Base-by-base conservation (phyloP, 441 rosid species). In the Euphorbia schlechtendalii region DNA sequence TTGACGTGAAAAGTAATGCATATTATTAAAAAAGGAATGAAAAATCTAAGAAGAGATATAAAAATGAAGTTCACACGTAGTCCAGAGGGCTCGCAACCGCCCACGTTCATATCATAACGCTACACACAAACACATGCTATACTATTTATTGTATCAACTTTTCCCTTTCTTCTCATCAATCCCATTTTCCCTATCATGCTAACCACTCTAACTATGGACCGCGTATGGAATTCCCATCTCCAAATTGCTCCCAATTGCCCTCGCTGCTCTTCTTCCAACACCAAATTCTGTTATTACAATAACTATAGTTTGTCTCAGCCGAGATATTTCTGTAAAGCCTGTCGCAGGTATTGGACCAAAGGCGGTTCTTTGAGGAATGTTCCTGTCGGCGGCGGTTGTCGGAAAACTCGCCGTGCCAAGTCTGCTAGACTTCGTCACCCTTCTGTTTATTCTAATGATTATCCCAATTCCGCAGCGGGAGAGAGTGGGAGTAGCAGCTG, bases 261-360 rank as follows among this genome's bases (percentile, higher is more conserved):
- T 15, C 89, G 89, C 6, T 84, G 89, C 53, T 76, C 87, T 10
- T 84, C 89, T 46, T 15, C 85, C 30, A 77, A 82, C 74, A 84
- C 89, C 32, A 84, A n/a, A n/a, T n/a, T n/a, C n/a, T n/a, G n/a
- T n/a, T n/a, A n/a, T n/a, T n/a, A n/a, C n/a, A n/a, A n/a, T 65
- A 84, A 84, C 76, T 84, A 84, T 22, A 84, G 89, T 77, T 60
- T 84, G 73, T 80, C 85, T 0, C 89, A 84, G 82, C 89, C 86
- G 2, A 71, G 86, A 56, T 84, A 80, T 75, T 82, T 82, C 21
- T 84, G 89, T 63, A 84, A 82, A 67, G 79, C 72, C 49, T 84
- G 89, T 59, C 60, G 86, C 15, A 56, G 89, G 69, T 82, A 84
- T 51, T 84, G 89, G 89, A 84, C 89, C 22, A 82, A 78, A 71